Evolutionary conservation across 768 basidiomycete genomes (phyloP).

Genomic region (Russula brevipes): DNA sequence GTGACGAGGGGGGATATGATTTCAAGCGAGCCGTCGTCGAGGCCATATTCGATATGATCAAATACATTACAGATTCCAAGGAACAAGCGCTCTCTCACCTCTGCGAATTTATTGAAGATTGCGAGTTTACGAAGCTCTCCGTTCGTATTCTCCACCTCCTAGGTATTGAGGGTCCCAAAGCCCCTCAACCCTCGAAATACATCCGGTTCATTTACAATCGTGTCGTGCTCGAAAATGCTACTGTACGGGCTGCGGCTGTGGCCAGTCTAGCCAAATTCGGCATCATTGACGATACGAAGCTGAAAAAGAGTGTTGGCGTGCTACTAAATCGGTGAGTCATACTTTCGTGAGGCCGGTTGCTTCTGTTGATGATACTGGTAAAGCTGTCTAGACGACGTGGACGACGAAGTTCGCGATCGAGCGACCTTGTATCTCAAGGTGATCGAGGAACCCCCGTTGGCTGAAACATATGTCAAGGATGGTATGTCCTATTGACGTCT

Average conservation of each 20-base stretch:
- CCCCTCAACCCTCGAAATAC: conserved; percentile 95
- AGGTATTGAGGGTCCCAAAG: conserved; percentile 92
- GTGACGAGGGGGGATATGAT: conserved; percentile 98
- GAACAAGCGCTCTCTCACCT: conserved; percentile 96
- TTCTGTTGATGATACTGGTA: conserved; percentile 7
- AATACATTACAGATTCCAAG: conserved; percentile 91
- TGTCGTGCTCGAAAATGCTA: conserved; percentile 96
- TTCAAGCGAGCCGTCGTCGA: conserved; percentile 99
- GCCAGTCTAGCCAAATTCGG: conserved; percentile 95
- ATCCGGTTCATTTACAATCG: conserved; percentile 99
- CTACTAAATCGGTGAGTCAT: conserved; percentile 68
- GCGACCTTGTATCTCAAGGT: conserved; percentile 91
- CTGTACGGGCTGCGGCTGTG: conserved; percentile 95
- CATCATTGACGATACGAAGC: conserved; percentile 67
- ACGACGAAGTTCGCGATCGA: conserved; percentile 97
- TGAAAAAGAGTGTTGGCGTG: conserved; percentile 84
- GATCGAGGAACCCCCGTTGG: conserved; percentile 72
- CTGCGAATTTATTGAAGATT: conserved; percentile 99
- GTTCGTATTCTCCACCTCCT: conserved; percentile 94
- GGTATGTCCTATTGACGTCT: conserved; percentile 44
- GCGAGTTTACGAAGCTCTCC: conserved; percentile 98
- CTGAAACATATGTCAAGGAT: conserved; percentile 86
- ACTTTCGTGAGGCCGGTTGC: conserved; percentile 9
- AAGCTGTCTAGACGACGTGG: conserved; percentile 95
- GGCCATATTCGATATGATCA: conserved; percentile 99